Conservation (phyloP, 176 grass and related monocot species). For the Typha latifolia region DNA sequence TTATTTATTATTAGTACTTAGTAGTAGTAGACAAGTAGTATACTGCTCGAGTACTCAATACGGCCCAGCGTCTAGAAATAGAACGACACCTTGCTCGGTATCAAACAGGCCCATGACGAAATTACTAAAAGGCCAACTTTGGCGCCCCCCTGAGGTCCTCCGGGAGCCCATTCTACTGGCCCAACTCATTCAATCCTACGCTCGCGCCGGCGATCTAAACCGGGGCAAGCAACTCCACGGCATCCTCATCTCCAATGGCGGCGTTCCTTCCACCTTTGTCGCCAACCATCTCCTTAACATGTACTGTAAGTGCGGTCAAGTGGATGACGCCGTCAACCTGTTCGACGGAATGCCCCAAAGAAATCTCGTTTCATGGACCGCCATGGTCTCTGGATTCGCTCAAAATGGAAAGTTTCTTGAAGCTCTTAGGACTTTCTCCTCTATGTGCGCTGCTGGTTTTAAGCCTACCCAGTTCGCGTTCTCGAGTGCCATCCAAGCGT, state of each 20-base stretch:
- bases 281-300: constrained; percentile 66
- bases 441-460: constrained; percentile 30
- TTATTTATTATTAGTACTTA: too few species aligned
- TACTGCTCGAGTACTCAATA: too few species aligned
- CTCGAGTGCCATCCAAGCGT: constrained; percentile 42
- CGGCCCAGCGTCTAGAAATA: too few species aligned
- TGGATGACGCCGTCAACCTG: constrained; percentile 29
- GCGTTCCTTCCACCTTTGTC: constrained; percentile 41
- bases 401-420: constrained; percentile 27
- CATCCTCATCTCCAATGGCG: constrained; percentile 27
- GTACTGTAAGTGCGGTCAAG: constrained; percentile 47
- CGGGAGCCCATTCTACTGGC: constrained; percentile 16
- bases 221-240: constrained; percentile 35
- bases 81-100: too few species aligned
- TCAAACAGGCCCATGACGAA: too few species aligned
- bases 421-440: constrained; percentile 36
- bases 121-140: background rate
- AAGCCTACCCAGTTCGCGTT: constrained; percentile 46
- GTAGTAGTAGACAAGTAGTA: too few species aligned
- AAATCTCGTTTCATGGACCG: constrained; percentile 55
- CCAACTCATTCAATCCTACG: constrained; percentile 39
- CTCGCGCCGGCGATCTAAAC: constrained; percentile 25
- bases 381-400: constrained; percentile 32
- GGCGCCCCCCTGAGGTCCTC: constrained; percentile 16
- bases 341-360: constrained; percentile 33